These are phyloP conservation scores for Phytophthora multivora DNA, from an alignment of 352 stramenopile species.

Conservation along the genomic window DNA sequence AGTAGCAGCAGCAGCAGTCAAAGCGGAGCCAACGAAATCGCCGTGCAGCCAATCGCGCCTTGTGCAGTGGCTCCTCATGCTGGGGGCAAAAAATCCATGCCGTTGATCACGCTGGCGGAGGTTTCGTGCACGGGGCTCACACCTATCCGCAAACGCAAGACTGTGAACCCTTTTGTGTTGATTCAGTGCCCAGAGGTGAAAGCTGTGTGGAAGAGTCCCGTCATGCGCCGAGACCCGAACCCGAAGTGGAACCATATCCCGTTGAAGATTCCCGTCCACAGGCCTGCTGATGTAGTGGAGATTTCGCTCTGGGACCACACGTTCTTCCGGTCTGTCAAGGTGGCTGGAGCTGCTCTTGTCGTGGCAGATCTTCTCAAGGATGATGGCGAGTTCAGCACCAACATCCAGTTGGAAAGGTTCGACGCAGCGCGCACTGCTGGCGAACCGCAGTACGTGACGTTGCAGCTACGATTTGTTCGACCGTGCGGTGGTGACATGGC, in stretches of 20 bases:
- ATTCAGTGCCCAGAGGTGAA: slow-evolving; percentile 38
- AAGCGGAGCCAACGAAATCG: slow-evolving; percentile 29
- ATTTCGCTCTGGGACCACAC: slow-evolving; percentile 73
- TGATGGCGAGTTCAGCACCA: slow-evolving; percentile 42
- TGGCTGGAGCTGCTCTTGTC: slow-evolving; percentile 51
- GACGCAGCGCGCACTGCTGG: slow-evolving; percentile 29
- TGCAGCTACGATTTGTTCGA: slow-evolving; percentile 42
- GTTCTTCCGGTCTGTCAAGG: slow-evolving; percentile 65
- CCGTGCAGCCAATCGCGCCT: slow-evolving; percentile 23
- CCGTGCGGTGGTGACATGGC: slow-evolving; percentile 18
- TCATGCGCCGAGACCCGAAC: slow-evolving; percentile 44
- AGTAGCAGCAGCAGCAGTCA: slow-evolving; percentile 44
- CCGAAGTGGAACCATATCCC: slow-evolving; percentile 50
- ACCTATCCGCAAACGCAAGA: slow-evolving; percentile 60
- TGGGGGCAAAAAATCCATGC: slow-evolving; percentile 9
- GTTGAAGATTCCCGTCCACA: slow-evolving; percentile 42
- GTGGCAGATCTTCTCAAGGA: slow-evolving; percentile 49
- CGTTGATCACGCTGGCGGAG: slow-evolving; percentile 31
- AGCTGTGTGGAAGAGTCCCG: slow-evolving; percentile 51
- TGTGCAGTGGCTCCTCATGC: background rate
- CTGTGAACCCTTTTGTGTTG: slow-evolving; percentile 61
- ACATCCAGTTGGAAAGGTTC: slow-evolving; percentile 56
- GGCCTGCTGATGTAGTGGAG: slow-evolving; percentile 45
- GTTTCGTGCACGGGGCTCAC: slow-evolving; percentile 45
- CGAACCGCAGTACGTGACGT: slow-evolving; percentile 42